Evolutionary conservation across 2,329 filamentous ascomycete species (phyloP).

Genomic region (Penicillium sp.): DNA sequence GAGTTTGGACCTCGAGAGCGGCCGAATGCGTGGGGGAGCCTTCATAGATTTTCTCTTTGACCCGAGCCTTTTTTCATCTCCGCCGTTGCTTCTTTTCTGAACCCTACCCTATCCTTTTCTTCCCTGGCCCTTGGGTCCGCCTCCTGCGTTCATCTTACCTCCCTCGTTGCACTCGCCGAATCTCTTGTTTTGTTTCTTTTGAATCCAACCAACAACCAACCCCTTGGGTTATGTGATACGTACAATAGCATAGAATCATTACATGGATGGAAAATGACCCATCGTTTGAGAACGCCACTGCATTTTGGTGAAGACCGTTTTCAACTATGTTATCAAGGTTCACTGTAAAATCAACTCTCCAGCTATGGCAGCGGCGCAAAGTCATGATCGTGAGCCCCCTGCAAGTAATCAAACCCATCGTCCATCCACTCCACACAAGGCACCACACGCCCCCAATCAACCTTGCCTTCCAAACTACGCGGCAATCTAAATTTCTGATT

Average conservation of each 20-base stretch:
- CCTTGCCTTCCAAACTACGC: constrained; percentile 24
- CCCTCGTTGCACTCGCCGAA: constrained; percentile 25
- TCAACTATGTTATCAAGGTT: neutral
- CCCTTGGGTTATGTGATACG: constrained; percentile 27
- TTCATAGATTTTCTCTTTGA: constrained; percentile 26
- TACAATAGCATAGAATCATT: constrained; percentile 31
- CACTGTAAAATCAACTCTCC: neutral
- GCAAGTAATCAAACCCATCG: constrained; percentile 39
- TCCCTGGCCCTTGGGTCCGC: constrained; percentile 24
- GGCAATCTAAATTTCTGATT: constrained; percentile 35
- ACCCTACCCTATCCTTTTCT: constrained; percentile 17
- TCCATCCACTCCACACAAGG: constrained; percentile 38
- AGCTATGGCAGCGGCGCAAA: constrained; percentile 23
- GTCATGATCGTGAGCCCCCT: constrained; percentile 37
- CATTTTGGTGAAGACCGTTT: neutral
- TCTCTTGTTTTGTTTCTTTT: constrained; percentile 20
- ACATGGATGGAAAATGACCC: constrained; percentile 26
- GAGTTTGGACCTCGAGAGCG: constrained; percentile 36
- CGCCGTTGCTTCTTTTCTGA: constrained; percentile 18
- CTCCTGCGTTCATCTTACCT: constrained; percentile 22
- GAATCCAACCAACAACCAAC: constrained; percentile 9
- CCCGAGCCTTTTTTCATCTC: constrained; percentile 14
- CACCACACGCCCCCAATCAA: constrained; percentile 37
- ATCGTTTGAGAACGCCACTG: constrained; percentile 20
- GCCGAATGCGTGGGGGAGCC: constrained; percentile 33